Base-by-base conservation (phyloP, 768 basidiomycete species). In the Suillus subaureus region DNA sequence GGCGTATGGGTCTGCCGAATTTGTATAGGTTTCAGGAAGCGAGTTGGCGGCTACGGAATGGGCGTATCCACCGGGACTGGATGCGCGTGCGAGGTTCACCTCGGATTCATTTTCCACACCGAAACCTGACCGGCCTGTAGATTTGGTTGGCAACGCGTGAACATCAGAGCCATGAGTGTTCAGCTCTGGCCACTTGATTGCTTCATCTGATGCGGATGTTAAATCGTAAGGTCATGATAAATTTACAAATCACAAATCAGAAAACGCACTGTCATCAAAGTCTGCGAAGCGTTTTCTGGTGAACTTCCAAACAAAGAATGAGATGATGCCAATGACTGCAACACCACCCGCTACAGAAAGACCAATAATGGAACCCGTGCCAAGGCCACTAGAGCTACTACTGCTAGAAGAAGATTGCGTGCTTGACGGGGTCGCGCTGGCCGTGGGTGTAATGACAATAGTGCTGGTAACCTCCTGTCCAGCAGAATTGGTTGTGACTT, bases 141-240 rank as follows among this genome's bases (percentile, higher is more conserved):
- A 84, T 63, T 86, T 80, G 1, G 89, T 86, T 23, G 92, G 92
- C 11, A 93, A 81, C 18, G 92, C 83, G 64, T 89, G 87, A 6
- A 83, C 80, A 67, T 87, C 86, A n/a, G 56, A 37, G 67, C 72
- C 71, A 68, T 92, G 91, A 2, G 85, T 77, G 74, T 93, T 92
- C 43, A 94, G 84, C 71, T 95, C 93, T 4, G 93, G 93, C 93
- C 93, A 95, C 78, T 94, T 94, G 78, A 95, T 95, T 23, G 91
- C 91, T 77, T 93, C 91, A 70, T 84, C 91, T 93, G 72, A 13
- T 55, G 52, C 45, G 67, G 12, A 61, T 35, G 15, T 60, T 26
- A 39, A 16, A 49, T 39, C 35, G 60, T 37, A 40, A 42, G 40
- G 18, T 61, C 31, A 11, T 61, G 61, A 67, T 61, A 67, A 26